Percentiles rank a stretch among this genome's conserved stretches.
These are phyloP conservation scores for Penstemon eatonii DNA, from an alignment of 257 asterid genomes.

Conservation along the genomic window DNA sequence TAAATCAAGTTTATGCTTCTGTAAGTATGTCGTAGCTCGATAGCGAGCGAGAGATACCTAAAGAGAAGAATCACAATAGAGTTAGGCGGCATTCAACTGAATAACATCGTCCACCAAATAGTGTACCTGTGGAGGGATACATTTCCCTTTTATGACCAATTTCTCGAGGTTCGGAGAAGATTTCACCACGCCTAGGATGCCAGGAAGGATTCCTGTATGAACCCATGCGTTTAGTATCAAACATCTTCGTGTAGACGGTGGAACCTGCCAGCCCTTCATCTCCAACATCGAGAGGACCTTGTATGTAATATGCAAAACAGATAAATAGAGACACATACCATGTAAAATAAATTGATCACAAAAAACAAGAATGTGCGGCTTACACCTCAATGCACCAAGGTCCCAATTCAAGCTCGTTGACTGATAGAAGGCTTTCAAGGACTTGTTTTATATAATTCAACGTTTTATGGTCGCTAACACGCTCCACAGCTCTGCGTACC, in stretches of 20 bases:
- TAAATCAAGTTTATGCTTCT: background rate
- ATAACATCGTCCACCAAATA: background rate
- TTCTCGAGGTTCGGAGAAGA: slow-evolving; percentile 26
- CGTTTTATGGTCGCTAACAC: too few relatives aligned
- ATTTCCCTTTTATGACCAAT: slow-evolving; percentile 1
- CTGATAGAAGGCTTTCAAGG: background rate
- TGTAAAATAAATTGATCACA: background rate
- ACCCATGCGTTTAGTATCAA: background rate
- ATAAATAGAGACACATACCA: background rate
- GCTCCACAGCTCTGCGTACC: too few relatives aligned
- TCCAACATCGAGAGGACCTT: slow-evolving; percentile 16
- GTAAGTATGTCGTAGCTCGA: background rate
- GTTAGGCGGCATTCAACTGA: background rate
- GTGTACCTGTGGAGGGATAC: background rate
- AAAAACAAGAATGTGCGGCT: background rate
- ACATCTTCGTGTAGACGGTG: background rate
- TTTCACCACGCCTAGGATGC: slow-evolving; percentile 19
- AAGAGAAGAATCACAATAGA: background rate
- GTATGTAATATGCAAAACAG: background rate
- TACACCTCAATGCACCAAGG: background rate
- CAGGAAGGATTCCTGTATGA: background rate
- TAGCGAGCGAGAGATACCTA: background rate
- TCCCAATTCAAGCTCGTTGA: background rate
- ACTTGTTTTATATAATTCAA: background rate
- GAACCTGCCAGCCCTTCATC: slow-evolving; percentile 13